Base-by-base conservation (phyloP, 106 monocot species). In the Dendrobium chrysotoxum region DNA sequence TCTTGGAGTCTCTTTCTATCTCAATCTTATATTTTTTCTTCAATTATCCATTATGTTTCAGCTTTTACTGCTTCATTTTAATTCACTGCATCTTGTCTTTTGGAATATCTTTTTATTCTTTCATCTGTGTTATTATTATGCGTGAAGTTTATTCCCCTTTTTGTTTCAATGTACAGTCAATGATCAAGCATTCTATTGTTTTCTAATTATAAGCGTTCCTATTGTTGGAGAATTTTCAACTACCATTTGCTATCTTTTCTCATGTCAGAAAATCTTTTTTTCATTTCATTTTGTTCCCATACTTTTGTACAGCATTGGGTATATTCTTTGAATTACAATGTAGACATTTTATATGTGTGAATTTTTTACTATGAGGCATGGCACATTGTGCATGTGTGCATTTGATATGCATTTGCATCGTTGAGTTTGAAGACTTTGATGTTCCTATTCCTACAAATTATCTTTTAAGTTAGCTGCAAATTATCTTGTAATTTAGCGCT, bases 1-100 rank as follows among this genome's bases (percentile, higher is more conserved):
- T 20, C 35, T 57, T 81, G 45, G 44, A 77, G 13, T 71, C 35
- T 71, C 71, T 41, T n/a, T 20, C 5, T 50, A 18, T 81, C 71
- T 71, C 31, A 16, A 17, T 71, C 15, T 71, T 71, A 15, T 31
- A 40, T 41, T 75, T 3, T 78, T 44, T 76, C 40, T 64, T 81
- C 15, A 16, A 71, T 53, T 53, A n/a, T 38, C 10, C 17, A 2
- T 78, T 82, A n/a, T 77, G 2, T 83, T 70, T 41, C 38, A 71
- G 68, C 66, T 78, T 78, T 68, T 53, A 78, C 15, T 47, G 16
- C 13, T 26, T 78, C 44, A 11, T 46, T 21, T n/a, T 13, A 53
- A 50, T 50, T 50, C 50, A 50, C 50, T 50, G 30, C 67, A 38
- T 25, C 78, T 44, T 20, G 38, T 44, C 66, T 66, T 77, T 72